Evolutionary conservation across 352 stramenopile genomes (phyloP).

Genomic region (Pythium graminicola): DNA sequence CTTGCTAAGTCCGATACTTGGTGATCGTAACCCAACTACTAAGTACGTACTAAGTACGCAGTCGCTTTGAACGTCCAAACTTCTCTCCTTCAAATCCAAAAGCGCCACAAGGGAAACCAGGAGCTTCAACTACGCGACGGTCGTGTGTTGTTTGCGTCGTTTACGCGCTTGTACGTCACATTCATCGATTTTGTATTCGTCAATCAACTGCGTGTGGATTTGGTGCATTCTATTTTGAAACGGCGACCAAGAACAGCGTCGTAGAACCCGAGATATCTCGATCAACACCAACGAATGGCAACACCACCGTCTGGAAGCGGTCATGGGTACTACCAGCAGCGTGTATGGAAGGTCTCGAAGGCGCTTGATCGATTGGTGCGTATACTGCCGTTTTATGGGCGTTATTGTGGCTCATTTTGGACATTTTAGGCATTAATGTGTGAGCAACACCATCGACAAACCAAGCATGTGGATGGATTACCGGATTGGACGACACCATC

Average conservation of each 20-base stretch:
- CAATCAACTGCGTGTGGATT: too few species aligned
- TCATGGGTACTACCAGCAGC: slow-evolving; percentile 18
- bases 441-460: slow-evolving; percentile 48
- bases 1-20: too few species aligned
- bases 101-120: too few species aligned
- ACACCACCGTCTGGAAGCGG: neutral
- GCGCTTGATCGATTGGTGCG: slow-evolving; percentile 29
- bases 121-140: neutral
- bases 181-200: neutral
- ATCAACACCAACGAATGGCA: neutral
- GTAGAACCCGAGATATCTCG: slow-evolving; percentile 7
- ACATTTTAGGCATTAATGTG: slow-evolving; percentile 36
- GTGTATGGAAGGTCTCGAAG: slow-evolving; percentile 54
- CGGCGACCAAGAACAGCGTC: neutral
- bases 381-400: neutral
- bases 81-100: neutral
- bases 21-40: too few species aligned
- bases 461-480: slow-evolving; percentile 36
- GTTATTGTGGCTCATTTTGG: neutral
- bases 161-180: neutral
- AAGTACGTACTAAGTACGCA: neutral
- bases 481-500: slow-evolving; percentile 36
- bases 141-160: neutral
- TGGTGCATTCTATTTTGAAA: slow-evolving; percentile 7
- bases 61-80: neutral